Percentiles rank a stretch among this genome's conserved stretches.
These are phyloP conservation scores for Intubia oerlemansii DNA, from an alignment of 2,329 filamentous ascomycete species.

Conservation along the genomic window DNA sequence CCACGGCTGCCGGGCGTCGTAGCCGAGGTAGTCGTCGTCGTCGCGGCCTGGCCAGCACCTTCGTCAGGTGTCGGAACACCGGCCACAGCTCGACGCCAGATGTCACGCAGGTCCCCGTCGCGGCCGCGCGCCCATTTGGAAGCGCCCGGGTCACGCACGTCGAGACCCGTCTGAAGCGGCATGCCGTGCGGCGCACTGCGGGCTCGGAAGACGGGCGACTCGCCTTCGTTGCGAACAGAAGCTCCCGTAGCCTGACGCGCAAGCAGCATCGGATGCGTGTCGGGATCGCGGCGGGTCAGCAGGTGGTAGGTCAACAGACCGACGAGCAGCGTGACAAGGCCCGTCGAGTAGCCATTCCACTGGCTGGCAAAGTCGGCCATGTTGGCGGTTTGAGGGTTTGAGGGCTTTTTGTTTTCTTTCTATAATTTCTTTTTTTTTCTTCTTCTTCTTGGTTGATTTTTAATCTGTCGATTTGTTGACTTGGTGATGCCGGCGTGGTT, in stretches of 20 bases:
- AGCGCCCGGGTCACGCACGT: constrained; percentile 59
- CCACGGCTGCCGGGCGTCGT: constrained; percentile 21
- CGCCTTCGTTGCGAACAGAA: constrained; percentile 59
- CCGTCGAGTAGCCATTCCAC: constrained; percentile 66
- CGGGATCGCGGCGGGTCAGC: constrained; percentile 54
- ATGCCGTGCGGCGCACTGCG: constrained; percentile 70
- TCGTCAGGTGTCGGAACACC: constrained; percentile 40
- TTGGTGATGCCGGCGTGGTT: too few relatives aligned
- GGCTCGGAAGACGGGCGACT: constrained; percentile 74
- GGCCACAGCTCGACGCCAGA: constrained; percentile 57
- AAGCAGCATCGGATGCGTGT: constrained; percentile 80
- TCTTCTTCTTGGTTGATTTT: too few relatives aligned
- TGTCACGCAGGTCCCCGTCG: constrained; percentile 74
- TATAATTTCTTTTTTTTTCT: too few relatives aligned
- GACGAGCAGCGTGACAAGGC: constrained; percentile 44
- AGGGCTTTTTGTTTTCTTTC: too few relatives aligned
- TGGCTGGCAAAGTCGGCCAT: too few relatives aligned
- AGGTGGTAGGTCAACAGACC: constrained; percentile 50
- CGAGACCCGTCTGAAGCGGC: constrained; percentile 54
- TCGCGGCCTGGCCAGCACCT: constrained; percentile 24
- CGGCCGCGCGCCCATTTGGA: constrained; percentile 68
- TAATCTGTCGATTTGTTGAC: too few relatives aligned
- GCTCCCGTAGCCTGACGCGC: constrained; percentile 64
- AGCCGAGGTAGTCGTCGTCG: too few relatives aligned
- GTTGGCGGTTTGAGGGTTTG: too few relatives aligned